Conservation (phyloP, 202 grass and related monocot species). For the Carex sylvatica region DNA sequence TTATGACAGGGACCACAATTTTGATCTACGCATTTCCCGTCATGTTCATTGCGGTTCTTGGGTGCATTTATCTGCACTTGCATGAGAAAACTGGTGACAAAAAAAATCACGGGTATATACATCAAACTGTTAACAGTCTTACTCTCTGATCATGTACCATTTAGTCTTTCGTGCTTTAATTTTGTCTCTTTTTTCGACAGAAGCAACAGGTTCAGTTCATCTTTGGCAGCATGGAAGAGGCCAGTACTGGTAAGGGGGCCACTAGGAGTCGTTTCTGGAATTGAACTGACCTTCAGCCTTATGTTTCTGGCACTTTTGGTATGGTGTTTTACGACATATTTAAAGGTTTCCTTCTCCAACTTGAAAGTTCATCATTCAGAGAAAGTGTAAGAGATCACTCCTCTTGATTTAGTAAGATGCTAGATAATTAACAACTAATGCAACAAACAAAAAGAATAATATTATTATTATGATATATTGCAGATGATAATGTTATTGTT, state of each 20-base stretch:
- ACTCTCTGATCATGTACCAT: not conserved
- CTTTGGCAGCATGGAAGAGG: conserved; percentile 39
- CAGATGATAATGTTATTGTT: not conserved
- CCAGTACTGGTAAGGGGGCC: conserved; percentile 50
- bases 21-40: conserved; percentile 36
- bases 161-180: not conserved
- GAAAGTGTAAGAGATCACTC: conserved; percentile 36
- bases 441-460: not conserved
- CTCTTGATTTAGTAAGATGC: not conserved
- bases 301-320: conserved; percentile 52
- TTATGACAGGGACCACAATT: conserved; percentile 39
- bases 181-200: not conserved
- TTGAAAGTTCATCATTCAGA: not conserved
- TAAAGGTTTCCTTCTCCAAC: conserved; percentile 26
- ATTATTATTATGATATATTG: not conserved
- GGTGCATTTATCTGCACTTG: conserved; percentile 46
- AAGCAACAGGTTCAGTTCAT: not conserved
- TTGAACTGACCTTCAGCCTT: conserved; percentile 38
- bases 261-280: conserved; percentile 42
- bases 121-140: not conserved
- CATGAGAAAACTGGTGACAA: not conserved
- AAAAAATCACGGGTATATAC: not conserved
- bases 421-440: not conserved
- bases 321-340: conserved; percentile 41
- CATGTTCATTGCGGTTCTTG: conserved; percentile 38